phyloP scores from a whole-genome alignment of 2,329 filamentous ascomycete genomes.

The Aspergillus eucalypticola region DNA sequence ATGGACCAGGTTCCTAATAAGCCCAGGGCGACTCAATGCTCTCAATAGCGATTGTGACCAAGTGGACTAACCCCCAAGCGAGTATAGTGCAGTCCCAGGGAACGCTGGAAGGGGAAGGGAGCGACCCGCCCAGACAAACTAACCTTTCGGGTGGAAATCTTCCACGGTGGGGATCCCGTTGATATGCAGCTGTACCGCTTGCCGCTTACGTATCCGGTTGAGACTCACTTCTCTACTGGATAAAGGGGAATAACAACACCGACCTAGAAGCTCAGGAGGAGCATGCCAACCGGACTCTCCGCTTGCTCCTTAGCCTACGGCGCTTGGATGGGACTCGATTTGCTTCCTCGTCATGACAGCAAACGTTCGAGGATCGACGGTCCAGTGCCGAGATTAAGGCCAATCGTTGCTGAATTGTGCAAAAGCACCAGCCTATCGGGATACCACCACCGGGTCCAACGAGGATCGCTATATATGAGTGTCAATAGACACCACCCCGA shows the following conservation, averaged over 20 bases:
- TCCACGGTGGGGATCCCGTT: constrained; percentile 8
- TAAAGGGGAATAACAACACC: background rate
- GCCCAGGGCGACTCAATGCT: background rate
- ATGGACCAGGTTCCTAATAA: background rate
- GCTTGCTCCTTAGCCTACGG: background rate
- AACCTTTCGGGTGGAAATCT: constrained; percentile 7
- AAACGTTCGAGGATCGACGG: constrained; percentile 27
- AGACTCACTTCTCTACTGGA: background rate
- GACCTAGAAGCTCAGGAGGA: constrained; percentile 4
- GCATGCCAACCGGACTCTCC: background rate
- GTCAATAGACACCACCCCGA: background rate
- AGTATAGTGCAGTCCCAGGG: background rate
- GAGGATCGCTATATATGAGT: constrained; percentile 11
- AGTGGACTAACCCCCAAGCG: background rate
- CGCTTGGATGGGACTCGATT: background rate
- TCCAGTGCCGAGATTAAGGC: constrained; percentile 6
- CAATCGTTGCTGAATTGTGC: constrained; percentile 21
- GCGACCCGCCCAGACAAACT: background rate
- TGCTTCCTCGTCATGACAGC: constrained; percentile 17
- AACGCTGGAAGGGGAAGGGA: background rate
- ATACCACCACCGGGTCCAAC: background rate
- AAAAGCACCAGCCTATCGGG: constrained; percentile 10
- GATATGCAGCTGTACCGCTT: constrained; percentile 8
- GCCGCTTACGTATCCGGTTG: background rate
- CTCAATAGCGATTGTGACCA: background rate